Conservation (phyloP, 345 rosid species). For the Salix exigua region DNA sequence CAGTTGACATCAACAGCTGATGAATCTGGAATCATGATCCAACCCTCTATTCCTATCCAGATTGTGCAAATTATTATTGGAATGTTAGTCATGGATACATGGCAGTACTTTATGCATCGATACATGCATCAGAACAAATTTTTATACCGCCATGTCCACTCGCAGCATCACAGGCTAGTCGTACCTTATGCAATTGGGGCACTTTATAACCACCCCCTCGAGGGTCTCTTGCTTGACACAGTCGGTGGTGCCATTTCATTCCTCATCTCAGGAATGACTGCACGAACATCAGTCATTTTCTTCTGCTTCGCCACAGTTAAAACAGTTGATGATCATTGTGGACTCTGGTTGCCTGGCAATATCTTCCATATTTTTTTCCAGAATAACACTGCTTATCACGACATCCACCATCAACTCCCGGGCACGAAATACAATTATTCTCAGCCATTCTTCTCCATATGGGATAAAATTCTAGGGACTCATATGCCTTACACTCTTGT, state of each 20-base stretch:
- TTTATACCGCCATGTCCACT: conserved; percentile 63
- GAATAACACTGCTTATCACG: conserved; percentile 68
- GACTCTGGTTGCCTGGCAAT: conserved; percentile 68
- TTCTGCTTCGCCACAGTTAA: conserved; percentile 63
- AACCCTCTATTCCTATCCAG: conserved; percentile 48
- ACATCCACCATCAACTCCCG: conserved; percentile 67
- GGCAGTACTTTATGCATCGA: conserved; percentile 68
- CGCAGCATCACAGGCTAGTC: conserved; percentile 66
- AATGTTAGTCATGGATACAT: conserved; percentile 66
- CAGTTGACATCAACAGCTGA: conserved; percentile 53
- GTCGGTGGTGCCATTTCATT: conserved; percentile 66
- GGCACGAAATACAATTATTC: conserved; percentile 70
- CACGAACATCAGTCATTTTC: conserved; percentile 57
- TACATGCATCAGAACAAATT: conserved; percentile 72
- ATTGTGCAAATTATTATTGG: conserved; percentile 47
- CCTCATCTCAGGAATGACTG: conserved; percentile 71
- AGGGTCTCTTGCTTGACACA: conserved; percentile 67
- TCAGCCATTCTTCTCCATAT: conserved; percentile 73
- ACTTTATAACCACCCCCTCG: conserved; percentile 64
- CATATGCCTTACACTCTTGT: conserved; percentile 54
- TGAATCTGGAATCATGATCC: conserved; percentile 37
- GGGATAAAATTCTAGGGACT: conserved; percentile 72
- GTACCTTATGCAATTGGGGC: conserved; percentile 72
- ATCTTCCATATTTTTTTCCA: conserved; percentile 54
- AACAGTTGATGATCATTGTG: conserved; percentile 71